Conservation (phyloP, 331 rosid species). For the Quercus tomentella region DNA sequence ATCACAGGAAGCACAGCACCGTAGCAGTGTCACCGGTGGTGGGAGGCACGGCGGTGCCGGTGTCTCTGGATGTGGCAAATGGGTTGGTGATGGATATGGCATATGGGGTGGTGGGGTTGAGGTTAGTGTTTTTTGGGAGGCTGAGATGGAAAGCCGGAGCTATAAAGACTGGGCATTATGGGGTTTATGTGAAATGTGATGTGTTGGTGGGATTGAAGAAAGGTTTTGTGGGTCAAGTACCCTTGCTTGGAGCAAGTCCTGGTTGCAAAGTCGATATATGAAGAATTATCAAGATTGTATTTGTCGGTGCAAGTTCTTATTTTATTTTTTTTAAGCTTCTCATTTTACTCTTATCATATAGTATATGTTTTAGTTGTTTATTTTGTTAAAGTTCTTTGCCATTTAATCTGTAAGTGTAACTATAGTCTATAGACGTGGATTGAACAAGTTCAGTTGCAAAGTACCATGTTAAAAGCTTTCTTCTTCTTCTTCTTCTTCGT, state of each 20-base stretch:
- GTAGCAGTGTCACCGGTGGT: constrained; percentile 66
- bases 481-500: neutral
- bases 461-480: neutral
- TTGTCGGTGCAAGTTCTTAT: neutral
- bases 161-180: constrained; percentile 50
- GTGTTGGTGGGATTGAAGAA: constrained; percentile 64
- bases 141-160: constrained; percentile 71
- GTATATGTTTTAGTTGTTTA: neutral
- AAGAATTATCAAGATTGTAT: neutral
- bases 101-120: constrained; percentile 59
- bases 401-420: neutral
- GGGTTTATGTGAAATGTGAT: constrained; percentile 62
- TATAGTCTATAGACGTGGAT: neutral
- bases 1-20: constrained; percentile 34
- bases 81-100: constrained; percentile 50
- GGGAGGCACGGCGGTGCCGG: constrained; percentile 63
- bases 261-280: constrained; percentile 60
- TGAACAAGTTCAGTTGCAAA: neutral
- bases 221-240: constrained; percentile 73
- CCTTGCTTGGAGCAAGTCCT: constrained; percentile 57
- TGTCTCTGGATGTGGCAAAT: constrained; percentile 43
- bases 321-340: neutral
- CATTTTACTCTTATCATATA: neutral
- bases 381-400: neutral
- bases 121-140: constrained; percentile 59